Conservation (phyloP, 225 moss, liverwort and hornwort species). For the Rhytidiadelphus loreus region DNA sequence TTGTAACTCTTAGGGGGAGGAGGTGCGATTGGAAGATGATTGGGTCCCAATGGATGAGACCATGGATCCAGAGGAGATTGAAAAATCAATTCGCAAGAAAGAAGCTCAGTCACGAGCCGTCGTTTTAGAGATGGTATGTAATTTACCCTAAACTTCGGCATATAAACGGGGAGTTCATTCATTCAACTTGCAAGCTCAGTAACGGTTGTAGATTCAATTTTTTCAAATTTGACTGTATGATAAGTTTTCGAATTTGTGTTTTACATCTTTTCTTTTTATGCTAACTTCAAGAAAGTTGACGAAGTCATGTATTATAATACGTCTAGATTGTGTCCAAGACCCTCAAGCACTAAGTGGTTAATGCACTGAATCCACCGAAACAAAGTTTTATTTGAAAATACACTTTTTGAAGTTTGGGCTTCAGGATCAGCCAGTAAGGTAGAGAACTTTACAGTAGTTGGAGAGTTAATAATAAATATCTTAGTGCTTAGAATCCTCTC, state of each 20-base stretch:
- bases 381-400: neutral
- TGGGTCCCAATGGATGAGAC: constrained; percentile 91
- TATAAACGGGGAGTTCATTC: neutral
- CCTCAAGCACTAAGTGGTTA: neutral
- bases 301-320: neutral
- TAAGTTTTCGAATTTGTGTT: neutral
- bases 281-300: neutral
- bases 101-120: constrained; percentile 97
- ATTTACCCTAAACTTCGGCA: neutral
- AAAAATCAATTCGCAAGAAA: constrained; percentile 58
- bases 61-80: constrained; percentile 78
- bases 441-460: neutral
- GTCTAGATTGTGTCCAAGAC: neutral
- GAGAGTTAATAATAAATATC: neutral
- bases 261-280: neutral
- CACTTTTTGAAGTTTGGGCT: neutral
- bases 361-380: neutral
- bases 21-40: constrained; percentile 95
- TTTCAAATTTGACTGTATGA: neutral
- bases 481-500: neutral
- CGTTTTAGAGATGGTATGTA: constrained; percentile 82
- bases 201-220: neutral
- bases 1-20: constrained; percentile 53
- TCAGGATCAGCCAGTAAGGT: neutral
- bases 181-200: neutral